Conservation (phyloP, 257 asterid species). For the Capsicum rhomboideum region DNA sequence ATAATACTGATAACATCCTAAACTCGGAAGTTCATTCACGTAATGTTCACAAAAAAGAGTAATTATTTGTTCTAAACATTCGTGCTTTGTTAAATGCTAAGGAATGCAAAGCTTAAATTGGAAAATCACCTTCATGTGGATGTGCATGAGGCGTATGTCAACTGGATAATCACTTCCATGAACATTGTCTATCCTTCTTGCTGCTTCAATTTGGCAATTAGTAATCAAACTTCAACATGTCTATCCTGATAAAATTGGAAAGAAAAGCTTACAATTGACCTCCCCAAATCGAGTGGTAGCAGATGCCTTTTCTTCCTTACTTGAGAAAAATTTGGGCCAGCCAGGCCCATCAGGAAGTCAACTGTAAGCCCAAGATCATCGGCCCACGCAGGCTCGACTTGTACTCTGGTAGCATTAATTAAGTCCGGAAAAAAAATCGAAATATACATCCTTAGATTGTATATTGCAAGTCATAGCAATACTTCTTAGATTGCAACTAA, state of each 20-base stretch:
- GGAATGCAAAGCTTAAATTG: neutral
- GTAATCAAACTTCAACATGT: neutral
- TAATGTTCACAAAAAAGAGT: neutral
- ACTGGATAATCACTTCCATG: neutral
- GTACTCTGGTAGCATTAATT: neutral
- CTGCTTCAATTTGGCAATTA: neutral
- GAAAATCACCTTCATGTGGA: neutral
- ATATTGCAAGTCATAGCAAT: too few relatives aligned
- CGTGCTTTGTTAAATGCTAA: neutral
- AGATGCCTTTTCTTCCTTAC: neutral
- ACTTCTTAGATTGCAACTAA: too few relatives aligned
- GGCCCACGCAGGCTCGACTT: neutral
- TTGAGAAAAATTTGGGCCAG: neutral
- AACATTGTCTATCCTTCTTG: neutral
- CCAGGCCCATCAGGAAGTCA: neutral
- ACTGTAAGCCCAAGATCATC: neutral
- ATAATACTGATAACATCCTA: too few relatives aligned
- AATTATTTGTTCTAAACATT: neutral
- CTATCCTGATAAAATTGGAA: neutral
- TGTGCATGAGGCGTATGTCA: neutral
- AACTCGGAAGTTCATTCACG: neutral
- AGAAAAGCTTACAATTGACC: neutral
- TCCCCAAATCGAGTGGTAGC: neutral
- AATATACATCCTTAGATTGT: too few relatives aligned
- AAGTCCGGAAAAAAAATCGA: too few relatives aligned